phyloP scores from a whole-genome alignment of 306 rosid genomes.

The Bauhinia variegata region DNA sequence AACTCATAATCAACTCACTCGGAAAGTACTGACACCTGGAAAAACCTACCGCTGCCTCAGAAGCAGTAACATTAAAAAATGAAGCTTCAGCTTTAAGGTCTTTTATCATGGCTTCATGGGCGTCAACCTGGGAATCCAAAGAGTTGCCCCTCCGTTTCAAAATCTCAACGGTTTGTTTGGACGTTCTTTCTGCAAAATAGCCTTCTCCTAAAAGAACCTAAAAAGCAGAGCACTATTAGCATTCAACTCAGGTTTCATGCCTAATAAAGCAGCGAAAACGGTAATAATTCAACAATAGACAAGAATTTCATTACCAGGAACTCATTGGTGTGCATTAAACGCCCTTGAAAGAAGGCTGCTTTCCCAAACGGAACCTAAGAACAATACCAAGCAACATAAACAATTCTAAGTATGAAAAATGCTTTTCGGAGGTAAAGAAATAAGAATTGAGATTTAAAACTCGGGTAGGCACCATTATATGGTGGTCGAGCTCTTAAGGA shows the following conservation, averaged over 20 bases:
- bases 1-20: constrained; percentile 8
- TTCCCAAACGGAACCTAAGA: constrained; percentile 90
- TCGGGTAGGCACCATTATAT: constrained; percentile 59
- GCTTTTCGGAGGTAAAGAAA: not conserved
- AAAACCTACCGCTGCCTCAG: constrained; percentile 59
- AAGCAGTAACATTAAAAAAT: constrained; percentile 60
- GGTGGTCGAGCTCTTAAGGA: constrained; percentile 79
- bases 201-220: constrained; percentile 95
- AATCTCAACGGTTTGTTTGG: constrained; percentile 76
- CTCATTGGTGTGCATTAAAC: constrained; percentile 89
- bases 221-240: constrained; percentile 4
- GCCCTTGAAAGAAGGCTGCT: constrained; percentile 92
- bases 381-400: not conserved
- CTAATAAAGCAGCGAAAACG: not conserved
- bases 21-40: not conserved
- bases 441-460: too few relatives aligned
- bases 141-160: constrained; percentile 73
- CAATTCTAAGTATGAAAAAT: constrained; percentile 1
- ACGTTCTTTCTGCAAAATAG: constrained; percentile 75
- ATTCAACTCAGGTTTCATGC: not conserved
- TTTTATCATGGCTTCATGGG: constrained; percentile 60
- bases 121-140: constrained; percentile 70
- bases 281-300: too few relatives aligned
- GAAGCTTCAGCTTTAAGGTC: constrained; percentile 71
- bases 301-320: constrained; percentile 54